Evolutionary conservation across 2,329 filamentous ascomycete genomes (phyloP), one percentile per base, ranked within the genome.

Genomic region (Chrysoporthe cubensis): DNA sequence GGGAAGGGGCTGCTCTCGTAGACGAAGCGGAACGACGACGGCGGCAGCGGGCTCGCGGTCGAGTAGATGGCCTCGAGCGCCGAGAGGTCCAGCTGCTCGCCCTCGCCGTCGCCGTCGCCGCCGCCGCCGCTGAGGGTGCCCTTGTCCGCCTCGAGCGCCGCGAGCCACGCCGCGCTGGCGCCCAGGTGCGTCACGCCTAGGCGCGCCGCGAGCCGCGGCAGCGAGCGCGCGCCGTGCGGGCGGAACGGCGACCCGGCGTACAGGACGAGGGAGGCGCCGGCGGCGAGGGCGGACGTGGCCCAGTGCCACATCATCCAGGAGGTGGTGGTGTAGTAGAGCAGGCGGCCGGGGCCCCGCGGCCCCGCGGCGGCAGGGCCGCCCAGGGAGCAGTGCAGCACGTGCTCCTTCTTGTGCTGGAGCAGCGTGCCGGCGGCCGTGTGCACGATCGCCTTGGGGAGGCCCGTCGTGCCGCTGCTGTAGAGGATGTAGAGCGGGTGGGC

Each of bases 281-380:
- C 90, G 11, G 94, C 92, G 4, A 98, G 88, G 6, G 90, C 93
- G 0, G 93, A 95, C 26, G 97, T 87, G 52, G 94, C 90, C 94
- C 95, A 98, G 78, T 98, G 95, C 94, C 94, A 97, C 95, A 98
- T 98, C 94, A 99, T 98, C 96, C 94, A 97, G 0, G 93, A 96
- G 13, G 91, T 94, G 3, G 94, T 97, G 1, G 94, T 97, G 81
- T 94, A 97, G 81, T 97, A 97, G 78, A 97, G 92, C 75, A 97
- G 85, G 26, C 90, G 87, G 54, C 94, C 2, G 26, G 2, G 26
- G 26, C 26, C 2, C 26, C 26, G 26, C 26, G 26, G 26, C 26
- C 26, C 26, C 26, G 26, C 26, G 26, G 26, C 26, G 26, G 26
- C 26, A 0, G 26, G 26, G 1, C 26, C 2, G 26, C 26, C 26